Evolutionary conservation across 257 asterid genomes (phyloP).

Genomic region (Galeopsis tetrahit): DNA sequence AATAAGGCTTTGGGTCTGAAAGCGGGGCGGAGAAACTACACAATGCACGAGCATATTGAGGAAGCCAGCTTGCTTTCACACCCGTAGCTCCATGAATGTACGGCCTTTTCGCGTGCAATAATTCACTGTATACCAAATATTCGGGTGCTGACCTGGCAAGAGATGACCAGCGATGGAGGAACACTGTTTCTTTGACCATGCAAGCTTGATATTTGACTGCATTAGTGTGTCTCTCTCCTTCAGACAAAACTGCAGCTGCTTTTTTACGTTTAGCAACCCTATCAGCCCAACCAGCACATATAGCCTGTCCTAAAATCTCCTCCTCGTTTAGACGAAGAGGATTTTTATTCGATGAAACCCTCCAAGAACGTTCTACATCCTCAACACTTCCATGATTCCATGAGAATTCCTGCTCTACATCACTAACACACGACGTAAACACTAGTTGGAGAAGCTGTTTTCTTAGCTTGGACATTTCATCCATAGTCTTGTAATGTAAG

Average conservation of each 20-base stretch:
- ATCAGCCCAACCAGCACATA: slow-evolving; percentile 94
- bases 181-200: slow-evolving; percentile 66
- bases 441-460: slow-evolving; percentile 82
- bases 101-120: slow-evolving; percentile 71
- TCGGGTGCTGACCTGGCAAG: slow-evolving; percentile 74
- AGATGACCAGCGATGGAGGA: slow-evolving; percentile 79
- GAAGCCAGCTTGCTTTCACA: slow-evolving; percentile 74
- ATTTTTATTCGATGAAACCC: slow-evolving; percentile 49
- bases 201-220: slow-evolving; percentile 79
- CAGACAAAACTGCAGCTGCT: slow-evolving; percentile 47
- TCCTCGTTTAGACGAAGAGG: slow-evolving; percentile 76
- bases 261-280: slow-evolving; percentile 76
- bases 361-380: slow-evolving; percentile 79
- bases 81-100: slow-evolving; percentile 85
- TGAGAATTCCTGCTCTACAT: slow-evolving; percentile 54
- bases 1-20: slow-evolving; percentile 75
- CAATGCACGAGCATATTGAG: slow-evolving; percentile 57
- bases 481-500: slow-evolving; percentile 86
- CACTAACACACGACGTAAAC: slow-evolving; percentile 49
- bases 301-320: slow-evolving; percentile 80
- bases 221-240: slow-evolving; percentile 56
- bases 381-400: slow-evolving; percentile 71
- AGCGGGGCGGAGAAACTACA: slow-evolving; percentile 85
- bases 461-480: slow-evolving; percentile 95
- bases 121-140: slow-evolving; percentile 75